Conservation (phyloP, 2,329 filamentous ascomycete genomes). For the Cladosporium sphaerospermum region DNA sequence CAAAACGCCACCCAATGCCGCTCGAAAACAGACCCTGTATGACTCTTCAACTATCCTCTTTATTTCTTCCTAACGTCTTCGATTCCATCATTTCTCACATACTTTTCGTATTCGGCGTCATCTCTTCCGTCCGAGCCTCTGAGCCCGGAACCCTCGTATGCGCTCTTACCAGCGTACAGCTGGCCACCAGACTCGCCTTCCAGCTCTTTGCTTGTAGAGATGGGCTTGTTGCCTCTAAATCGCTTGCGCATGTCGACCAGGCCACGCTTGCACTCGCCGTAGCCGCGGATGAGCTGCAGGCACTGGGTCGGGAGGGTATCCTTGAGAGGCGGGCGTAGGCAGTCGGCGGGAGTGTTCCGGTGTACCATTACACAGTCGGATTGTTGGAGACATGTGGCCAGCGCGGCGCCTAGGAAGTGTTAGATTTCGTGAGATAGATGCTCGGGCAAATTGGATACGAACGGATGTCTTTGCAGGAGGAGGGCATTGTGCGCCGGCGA, state of each 20-base stretch:
- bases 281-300: conserved; percentile 87
- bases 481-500: conserved; percentile 11
- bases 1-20: conserved; percentile 11
- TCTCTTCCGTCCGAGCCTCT: conserved; percentile 27
- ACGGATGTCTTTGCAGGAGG: conserved; percentile 84
- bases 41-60: not conserved
- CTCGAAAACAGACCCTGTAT: not conserved
- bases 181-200: conserved; percentile 54
- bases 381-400: conserved; percentile 91
- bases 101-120: conserved; percentile 27
- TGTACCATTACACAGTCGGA: conserved; percentile 95
- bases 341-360: conserved; percentile 79
- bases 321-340: conserved; percentile 73
- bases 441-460: conserved; percentile 34
- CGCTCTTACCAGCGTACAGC: conserved; percentile 66
- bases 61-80: conserved; percentile 27
- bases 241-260: conserved; percentile 99
- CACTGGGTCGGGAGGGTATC: conserved; percentile 80
- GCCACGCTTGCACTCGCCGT: conserved; percentile 90
- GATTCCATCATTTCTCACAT: conserved; percentile 25
- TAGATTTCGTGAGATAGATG: too few species aligned
- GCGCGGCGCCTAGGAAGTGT: conserved; percentile 63
- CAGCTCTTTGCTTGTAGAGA: conserved; percentile 60
- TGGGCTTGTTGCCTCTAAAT: conserved; percentile 88
- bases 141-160: conserved; percentile 21